These are phyloP conservation scores for Solanum appendiculatum DNA, from an alignment of 257 asterid genomes.

Conservation along the genomic window DNA sequence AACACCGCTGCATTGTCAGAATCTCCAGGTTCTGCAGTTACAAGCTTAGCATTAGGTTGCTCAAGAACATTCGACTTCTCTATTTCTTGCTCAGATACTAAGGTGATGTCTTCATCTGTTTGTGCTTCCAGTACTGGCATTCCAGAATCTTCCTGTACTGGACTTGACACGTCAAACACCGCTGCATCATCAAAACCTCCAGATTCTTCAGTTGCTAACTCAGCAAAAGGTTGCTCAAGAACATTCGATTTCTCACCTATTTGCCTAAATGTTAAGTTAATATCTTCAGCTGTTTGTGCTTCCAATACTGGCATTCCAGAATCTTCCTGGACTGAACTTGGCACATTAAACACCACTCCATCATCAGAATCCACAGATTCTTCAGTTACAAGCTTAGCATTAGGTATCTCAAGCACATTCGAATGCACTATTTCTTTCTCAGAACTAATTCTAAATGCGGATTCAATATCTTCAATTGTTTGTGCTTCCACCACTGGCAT, in stretches of 20 bases:
- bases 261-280: neutral
- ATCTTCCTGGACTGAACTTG: neutral
- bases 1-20: neutral
- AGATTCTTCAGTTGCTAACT: neutral
- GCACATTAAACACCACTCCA: neutral
- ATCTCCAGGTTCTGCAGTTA: neutral
- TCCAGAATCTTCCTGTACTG: neutral
- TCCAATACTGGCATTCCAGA: neutral
- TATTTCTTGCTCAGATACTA: neutral
- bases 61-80: neutral
- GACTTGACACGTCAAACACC: neutral
- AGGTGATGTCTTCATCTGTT: constrained; percentile 11
- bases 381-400: neutral
- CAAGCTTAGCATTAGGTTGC: neutral
- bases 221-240: neutral
- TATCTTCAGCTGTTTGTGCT: neutral
- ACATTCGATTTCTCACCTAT: neutral
- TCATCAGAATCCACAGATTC: neutral
- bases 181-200: neutral
- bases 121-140: constrained; percentile 24
- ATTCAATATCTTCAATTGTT: constrained; percentile 11
- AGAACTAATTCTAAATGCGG: constrained; percentile 7
- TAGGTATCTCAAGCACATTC: neutral
- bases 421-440: constrained; percentile 7
- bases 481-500: constrained; percentile 23